Conservation (phyloP, 1,284 basidiomycete species). For the Austroboletus niveus region DNA sequence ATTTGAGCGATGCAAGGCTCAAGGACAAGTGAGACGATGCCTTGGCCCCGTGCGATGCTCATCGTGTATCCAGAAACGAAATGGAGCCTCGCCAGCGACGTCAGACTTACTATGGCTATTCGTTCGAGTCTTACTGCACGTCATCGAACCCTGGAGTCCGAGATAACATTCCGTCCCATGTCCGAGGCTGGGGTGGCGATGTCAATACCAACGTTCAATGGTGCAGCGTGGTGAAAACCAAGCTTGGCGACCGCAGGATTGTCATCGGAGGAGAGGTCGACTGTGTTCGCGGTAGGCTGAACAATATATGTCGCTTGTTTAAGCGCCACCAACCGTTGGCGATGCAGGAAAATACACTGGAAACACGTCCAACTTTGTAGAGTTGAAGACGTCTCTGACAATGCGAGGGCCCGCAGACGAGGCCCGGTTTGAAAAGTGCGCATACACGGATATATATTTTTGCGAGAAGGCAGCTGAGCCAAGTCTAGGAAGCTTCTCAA, state of each 20-base stretch:
- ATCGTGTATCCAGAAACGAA: constrained; percentile 48
- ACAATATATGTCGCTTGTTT: not conserved
- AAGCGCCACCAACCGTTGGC: not conserved
- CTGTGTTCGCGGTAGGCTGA: constrained; percentile 72
- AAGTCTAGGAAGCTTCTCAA: constrained; percentile 81
- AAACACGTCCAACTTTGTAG: constrained; percentile 70
- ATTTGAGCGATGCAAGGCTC: constrained; percentile 55
- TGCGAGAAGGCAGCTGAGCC: constrained; percentile 3
- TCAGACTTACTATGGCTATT: constrained; percentile 76
- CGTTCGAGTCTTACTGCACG: constrained; percentile 87
- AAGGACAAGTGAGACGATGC: constrained; percentile 56
- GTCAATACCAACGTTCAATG: constrained; percentile 96
- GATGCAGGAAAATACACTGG: constrained; percentile 54
- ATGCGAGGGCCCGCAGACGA: constrained; percentile 74
- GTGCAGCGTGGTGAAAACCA: constrained; percentile 92
- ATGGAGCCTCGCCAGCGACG: constrained; percentile 57
- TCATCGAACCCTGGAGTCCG: constrained; percentile 35
- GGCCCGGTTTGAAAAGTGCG: constrained; percentile 77
- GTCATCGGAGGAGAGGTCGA: constrained; percentile 95
- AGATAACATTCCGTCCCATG: constrained; percentile 12
- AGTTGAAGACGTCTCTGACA: constrained; percentile 89
- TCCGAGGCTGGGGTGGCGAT: constrained; percentile 76
- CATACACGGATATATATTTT: not conserved
- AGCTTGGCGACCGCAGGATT: constrained; percentile 77
- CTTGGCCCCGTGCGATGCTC: constrained; percentile 3